Evolutionary conservation across 2,329 filamentous ascomycete species (phyloP).

Genomic region (Sarocladium oryzae): DNA sequence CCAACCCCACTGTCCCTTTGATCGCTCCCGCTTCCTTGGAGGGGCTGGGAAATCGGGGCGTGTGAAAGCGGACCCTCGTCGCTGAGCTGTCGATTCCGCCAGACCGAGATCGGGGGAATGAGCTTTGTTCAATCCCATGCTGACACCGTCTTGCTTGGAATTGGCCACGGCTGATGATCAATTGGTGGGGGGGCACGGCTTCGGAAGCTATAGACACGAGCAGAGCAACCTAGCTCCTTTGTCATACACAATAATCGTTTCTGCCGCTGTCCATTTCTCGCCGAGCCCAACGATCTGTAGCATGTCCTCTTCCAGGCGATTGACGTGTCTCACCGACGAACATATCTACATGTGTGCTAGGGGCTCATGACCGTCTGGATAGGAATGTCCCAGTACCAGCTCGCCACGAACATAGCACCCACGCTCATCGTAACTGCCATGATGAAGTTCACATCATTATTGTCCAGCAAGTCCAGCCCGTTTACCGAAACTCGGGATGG

Average conservation of each 20-base stretch:
- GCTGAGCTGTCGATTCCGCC: constrained; percentile 1
- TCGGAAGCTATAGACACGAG: no score
- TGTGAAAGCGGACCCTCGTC: neutral
- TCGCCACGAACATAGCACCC: constrained; percentile 62
- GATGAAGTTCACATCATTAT: constrained; percentile 90
- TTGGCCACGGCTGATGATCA: neutral
- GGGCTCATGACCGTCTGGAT: constrained; percentile 34
- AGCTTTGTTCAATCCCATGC: neutral
- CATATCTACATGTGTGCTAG: no score
- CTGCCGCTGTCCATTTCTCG: no score
- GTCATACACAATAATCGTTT: no score
- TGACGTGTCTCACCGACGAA: no score
- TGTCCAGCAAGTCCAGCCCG: constrained; percentile 72
- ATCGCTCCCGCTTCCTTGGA: constrained; percentile 1
- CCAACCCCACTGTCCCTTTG: neutral
- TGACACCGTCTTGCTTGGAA: neutral
- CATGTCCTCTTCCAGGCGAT: no score
- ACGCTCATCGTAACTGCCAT: constrained; percentile 83
- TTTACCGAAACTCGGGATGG: constrained; percentile 60
- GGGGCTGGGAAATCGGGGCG: constrained; percentile 1
- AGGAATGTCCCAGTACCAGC: constrained; percentile 54
- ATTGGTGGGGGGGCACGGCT: neutral
- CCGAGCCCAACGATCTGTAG: no score
- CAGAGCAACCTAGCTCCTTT: no score
- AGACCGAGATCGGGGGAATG: constrained; percentile 6